Conservation (phyloP, 345 rosid species). For the Lepidium africanum region DNA sequence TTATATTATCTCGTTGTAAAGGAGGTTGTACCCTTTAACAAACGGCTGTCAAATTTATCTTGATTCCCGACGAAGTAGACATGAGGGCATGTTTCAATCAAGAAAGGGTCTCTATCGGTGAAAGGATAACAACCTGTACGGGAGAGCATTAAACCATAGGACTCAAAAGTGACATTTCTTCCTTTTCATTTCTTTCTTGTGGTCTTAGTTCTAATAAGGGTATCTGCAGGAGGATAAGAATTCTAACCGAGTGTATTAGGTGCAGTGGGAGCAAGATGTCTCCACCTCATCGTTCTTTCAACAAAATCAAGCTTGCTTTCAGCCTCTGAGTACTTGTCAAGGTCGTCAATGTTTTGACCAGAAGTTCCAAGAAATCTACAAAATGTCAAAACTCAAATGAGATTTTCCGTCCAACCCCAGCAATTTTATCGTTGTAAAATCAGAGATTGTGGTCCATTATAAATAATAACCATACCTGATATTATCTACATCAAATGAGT, state of each 20-base stretch:
- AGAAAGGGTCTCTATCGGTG: conserved; percentile 90
- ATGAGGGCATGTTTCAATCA: conserved; percentile 89
- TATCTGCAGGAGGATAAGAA: neutral
- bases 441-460: neutral
- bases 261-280: conserved; percentile 96
- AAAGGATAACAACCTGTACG: conserved; percentile 90
- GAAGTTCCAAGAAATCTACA: conserved; percentile 96
- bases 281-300: conserved; percentile 91
- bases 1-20: neutral
- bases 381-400: conserved; percentile 6
- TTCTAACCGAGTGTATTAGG: conserved; percentile 86
- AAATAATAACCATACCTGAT: conserved; percentile 39
- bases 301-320: conserved; percentile 70
- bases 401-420: neutral
- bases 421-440: neutral
- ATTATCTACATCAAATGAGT: conserved; percentile 83
- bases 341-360: conserved; percentile 96
- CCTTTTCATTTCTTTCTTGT: neutral
- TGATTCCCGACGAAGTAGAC: conserved; percentile 88
- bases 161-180: neutral
- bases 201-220: neutral
- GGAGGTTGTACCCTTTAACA: conserved; percentile 47
- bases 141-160: neutral
- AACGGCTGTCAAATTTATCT: conserved; percentile 55
- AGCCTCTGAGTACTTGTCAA: conserved; percentile 84